Evolutionary conservation across 441 rosid genomes (phyloP), one percentile per base, ranked within the genome.

Genomic region (Aquilaria agallochum): DNA sequence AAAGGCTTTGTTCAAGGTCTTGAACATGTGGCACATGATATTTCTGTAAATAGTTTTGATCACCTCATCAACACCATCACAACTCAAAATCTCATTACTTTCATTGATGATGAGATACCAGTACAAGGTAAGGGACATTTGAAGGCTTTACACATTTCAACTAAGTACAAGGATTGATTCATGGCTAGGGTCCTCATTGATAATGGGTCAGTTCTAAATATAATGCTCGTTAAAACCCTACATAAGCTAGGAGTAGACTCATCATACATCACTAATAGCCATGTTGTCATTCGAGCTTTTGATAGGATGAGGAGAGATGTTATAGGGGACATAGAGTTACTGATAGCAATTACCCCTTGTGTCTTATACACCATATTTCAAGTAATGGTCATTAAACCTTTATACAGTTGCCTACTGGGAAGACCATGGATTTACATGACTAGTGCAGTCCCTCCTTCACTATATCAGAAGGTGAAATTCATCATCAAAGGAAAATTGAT

Each of bases 81-180:
- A 8, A 51, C 53, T 0, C 13, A 11, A 3, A 44, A 53, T n/a
- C 20, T 4, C 7, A 52, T 66, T 20, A 12, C 59, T 2, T 66
- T 66, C 13, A 57, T 13, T 3, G 53, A 58, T 45, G 33, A 66
- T 0, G 59, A 66, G 8, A 40, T 66, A 6, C 54, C 55, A 0
- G 2, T 0, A 47, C 34, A 59, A 46, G 32, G 54, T 3, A 45
- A 2, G 1, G 32, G n/a, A 0, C 59, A 66, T 15, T 31, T 32
- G 0, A 52, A 66, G 13, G 58, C 54, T 0, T 3, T 66, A 0
- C 64, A 66, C 4, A 58, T 66, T 2, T 58, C 56, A 0, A 5
- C 15, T 0, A 31, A 12, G 1, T 51, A 50, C 11, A 31, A 27
- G 2, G 10, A 34, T 1, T 5, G 9, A 9, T 1, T 9, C 0